Evolutionary conservation across 2,329 filamentous ascomycete genomes (phyloP), one percentile per base, ranked within the genome.

Genomic region (Dactylonectria estremocensis): DNA sequence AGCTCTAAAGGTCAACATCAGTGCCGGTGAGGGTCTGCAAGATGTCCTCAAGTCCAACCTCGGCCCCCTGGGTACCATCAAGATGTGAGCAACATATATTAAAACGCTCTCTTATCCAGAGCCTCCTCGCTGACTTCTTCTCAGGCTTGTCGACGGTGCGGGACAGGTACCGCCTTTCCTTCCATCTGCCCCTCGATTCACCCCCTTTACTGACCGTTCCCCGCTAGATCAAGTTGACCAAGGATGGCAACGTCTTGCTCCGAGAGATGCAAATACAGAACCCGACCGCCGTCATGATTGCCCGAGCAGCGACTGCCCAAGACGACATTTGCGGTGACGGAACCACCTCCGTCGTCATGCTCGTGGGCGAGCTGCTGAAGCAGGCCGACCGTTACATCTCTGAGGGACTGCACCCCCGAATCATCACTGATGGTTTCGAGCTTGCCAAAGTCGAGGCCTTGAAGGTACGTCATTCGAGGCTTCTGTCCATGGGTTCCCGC

Each of bases 261-360:
- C 86, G 90, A 77, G 90, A 92, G 81, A 92, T 92, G 90, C 95
- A 98, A 90, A 98, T 98, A 80, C 95, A 98, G 85, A 98, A 98
- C 83, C 96, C 96, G 31, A 99, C 96, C 40, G 96, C 96, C 73
- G 96, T 96, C 70, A 92, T 92, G 90, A 92, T 92, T 81, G 90
- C 90, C 64, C 85, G 90, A 80, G 95, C 95, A 77, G 96, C 96
- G 65, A 99, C 96, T 43, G 96, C 96, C 74, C 95, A 99, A 82
- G 96, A 99, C 82, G 96, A 99, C 78, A 99, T 99, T 76, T 97
- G 94, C 76, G 96, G 96, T 78, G 96, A 99, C 82, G 96, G 96
- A 78, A 99, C 96, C 76, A 99, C 96, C 48, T 98, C 95, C 53
- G 95, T 98, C 33, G 96, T 99, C 59, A 85, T 99, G 76, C 85